phyloP scores from a whole-genome alignment of 1,139 yeast species.

The Lodderomyces orthopsilosis region DNA sequence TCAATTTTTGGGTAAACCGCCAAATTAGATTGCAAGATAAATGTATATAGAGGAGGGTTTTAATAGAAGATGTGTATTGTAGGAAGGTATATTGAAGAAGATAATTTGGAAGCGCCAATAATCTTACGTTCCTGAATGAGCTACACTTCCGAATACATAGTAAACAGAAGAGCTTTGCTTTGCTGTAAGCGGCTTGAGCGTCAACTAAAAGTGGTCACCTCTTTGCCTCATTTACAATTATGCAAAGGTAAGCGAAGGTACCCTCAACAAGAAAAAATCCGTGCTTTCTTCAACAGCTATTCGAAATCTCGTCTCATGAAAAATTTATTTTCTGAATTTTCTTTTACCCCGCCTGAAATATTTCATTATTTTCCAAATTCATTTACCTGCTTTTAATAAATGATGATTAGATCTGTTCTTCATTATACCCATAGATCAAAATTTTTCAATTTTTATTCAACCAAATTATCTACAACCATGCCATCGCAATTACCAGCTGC shows the following conservation, averaged over 20 bases:
- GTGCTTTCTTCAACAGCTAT: no score
- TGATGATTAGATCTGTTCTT: background rate
- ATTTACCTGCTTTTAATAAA: background rate
- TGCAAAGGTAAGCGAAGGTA: no score
- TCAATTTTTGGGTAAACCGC: constrained; percentile 58
- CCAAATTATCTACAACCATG: background rate
- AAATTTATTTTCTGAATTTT: background rate
- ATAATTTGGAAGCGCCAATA: background rate
- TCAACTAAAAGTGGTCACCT: no score
- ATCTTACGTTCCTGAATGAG: no score
- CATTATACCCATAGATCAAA: background rate
- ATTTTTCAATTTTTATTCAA: background rate
- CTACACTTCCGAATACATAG: no score
- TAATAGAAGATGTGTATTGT: no score
- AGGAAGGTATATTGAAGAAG: no score
- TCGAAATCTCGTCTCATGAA: background rate
- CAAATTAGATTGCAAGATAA: constrained; percentile 23
- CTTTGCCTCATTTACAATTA: no score
- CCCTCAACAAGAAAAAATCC: no score
- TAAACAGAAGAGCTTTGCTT: no score
- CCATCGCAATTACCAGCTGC: background rate
- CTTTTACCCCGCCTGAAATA: constrained; percentile 1
- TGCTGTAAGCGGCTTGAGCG: no score
- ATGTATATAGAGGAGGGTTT: background rate
- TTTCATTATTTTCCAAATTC: no score